Conservation (phyloP, 2,329 filamentous ascomycete species). For the Alternaria burnsii region DNA sequence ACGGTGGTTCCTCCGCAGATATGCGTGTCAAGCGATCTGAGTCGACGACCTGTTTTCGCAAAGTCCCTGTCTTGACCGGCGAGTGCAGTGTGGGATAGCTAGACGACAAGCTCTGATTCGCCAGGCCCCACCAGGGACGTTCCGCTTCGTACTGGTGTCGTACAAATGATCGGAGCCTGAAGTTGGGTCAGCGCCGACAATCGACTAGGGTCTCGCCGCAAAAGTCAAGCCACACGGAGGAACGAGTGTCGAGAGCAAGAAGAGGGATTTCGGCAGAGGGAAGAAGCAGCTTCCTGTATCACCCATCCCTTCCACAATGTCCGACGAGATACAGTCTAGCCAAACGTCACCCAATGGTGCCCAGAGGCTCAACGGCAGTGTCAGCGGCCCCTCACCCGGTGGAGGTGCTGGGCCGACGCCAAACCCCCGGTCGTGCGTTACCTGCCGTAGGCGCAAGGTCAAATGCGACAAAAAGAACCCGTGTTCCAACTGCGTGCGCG, state of each 20-base stretch:
- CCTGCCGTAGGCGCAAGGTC: constrained; percentile 65
- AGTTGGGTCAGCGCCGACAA: constrained; percentile 12
- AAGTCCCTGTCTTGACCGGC: not conserved
- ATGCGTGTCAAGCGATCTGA: not conserved
- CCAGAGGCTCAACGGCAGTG: constrained; percentile 28
- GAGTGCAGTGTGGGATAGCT: not conserved
- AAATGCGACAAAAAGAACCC: constrained; percentile 81
- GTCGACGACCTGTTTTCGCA: not conserved
- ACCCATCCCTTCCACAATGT: constrained; percentile 29
- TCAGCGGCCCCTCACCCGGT: constrained; percentile 22
- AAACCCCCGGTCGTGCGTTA: constrained; percentile 49
- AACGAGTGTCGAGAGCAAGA: constrained; percentile 5
- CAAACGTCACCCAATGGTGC: constrained; percentile 28
- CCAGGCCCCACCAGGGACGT: not conserved
- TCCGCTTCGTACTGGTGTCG: not conserved
- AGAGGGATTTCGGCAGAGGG: not conserved
- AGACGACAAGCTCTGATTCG: not conserved
- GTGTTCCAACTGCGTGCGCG: constrained; percentile 77
- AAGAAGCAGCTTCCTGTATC: not conserved
- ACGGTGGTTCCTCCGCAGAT: not conserved
- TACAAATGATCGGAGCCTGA: constrained; percentile 3
- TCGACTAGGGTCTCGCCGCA: constrained; percentile 15
- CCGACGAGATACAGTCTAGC: constrained; percentile 32
- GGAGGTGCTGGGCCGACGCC: constrained; percentile 20
- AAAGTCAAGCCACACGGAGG: constrained; percentile 12